Base-by-base conservation (phyloP, 352 stramenopile species). In the Elongisporangium prolatum region DNA sequence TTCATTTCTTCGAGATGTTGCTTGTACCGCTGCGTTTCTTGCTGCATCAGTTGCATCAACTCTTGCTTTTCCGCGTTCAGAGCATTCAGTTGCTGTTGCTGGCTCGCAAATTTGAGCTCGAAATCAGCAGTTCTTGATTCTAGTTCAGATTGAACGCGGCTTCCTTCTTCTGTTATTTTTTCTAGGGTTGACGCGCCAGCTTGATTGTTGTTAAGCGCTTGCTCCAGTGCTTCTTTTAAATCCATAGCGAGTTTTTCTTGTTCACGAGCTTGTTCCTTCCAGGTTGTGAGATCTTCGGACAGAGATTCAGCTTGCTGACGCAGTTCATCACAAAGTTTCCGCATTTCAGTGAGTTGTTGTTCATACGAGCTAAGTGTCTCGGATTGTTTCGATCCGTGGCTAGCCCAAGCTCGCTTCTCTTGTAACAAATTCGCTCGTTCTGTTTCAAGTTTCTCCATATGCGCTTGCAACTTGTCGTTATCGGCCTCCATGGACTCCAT, bases 371-470 rank as follows among this genome's bases (percentile, higher is more conserved):
- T 63, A 44, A 85, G 62, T 2, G 72, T 49, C 2, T 75, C 61
- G 3, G 72, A 65, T 48, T 86, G 77, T 20, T 80, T 68, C 0
- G 49, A 37, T 17, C 63, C 52, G 54, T 84, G 69, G 34, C 86
- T 74, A 14, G 69, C 58, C 25, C 89, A 38, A 18, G 21, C 65
- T 7, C 68, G 71, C 38, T 89, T 81, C 48, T 88, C 74, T 24
- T 78, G 65, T 10, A 71, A 53, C 48, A 79, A 47, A 9, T 64
- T 54, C 0, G 65, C 65, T 9, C 68, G 72, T 21, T 86, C 67
- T 13, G 61, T 64, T 21, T 90, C 71, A 57, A 89, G 67, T 24
- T 82, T 59, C 55, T 83, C 54, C 20, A 86, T 25, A 8, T 78
- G 70, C 14, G 64, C 64, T n/a, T 67, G 69, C 9, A 88, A 57